Percentiles rank a stretch among this genome's conserved stretches.
Conservation (phyloP, 768 basidiomycete species). For the Mycena galericulata region DNA sequence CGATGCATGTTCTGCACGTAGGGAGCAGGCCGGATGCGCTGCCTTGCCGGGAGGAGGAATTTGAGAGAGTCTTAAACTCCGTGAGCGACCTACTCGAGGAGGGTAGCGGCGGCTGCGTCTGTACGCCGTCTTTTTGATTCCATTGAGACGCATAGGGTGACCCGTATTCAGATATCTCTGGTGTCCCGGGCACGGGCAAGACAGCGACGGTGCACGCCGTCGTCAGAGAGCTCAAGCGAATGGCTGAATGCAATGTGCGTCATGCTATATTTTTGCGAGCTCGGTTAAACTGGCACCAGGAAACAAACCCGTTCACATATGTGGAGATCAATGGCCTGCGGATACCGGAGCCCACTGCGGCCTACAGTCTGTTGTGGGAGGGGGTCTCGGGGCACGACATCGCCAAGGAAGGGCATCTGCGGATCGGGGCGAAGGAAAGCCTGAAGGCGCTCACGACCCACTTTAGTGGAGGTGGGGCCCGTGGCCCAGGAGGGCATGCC, state of each 20-base stretch:
- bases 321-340: conserved; percentile 98
- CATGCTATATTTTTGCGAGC: background rate
- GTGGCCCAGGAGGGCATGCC: conserved; percentile 87
- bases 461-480: conserved; percentile 73
- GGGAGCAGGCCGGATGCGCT: conserved; percentile 90
- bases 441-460: conserved; percentile 81
- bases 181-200: conserved; percentile 99
- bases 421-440: conserved; percentile 83
- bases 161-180: conserved; percentile 84
- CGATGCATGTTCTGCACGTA: conserved; percentile 93
- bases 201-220: conserved; percentile 98
- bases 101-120: conserved; percentile 95
- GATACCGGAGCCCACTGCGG: conserved; percentile 92
- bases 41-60: conserved; percentile 92
- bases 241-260: conserved; percentile 85
- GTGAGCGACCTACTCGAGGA: conserved; percentile 91
- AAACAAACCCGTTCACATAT: conserved; percentile 94
- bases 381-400: conserved; percentile 86
- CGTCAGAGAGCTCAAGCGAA: conserved; percentile 87
- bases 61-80: conserved; percentile 75
- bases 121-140: conserved; percentile 61
- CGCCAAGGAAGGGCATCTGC: conserved; percentile 69
- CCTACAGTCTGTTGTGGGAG: conserved; percentile 94
- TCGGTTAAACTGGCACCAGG: conserved; percentile 58
- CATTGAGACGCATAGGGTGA: background rate